These are phyloP conservation scores for Xanthoconium purpureum DNA, from an alignment of 768 basidiomycete species.

Conservation along the genomic window DNA sequence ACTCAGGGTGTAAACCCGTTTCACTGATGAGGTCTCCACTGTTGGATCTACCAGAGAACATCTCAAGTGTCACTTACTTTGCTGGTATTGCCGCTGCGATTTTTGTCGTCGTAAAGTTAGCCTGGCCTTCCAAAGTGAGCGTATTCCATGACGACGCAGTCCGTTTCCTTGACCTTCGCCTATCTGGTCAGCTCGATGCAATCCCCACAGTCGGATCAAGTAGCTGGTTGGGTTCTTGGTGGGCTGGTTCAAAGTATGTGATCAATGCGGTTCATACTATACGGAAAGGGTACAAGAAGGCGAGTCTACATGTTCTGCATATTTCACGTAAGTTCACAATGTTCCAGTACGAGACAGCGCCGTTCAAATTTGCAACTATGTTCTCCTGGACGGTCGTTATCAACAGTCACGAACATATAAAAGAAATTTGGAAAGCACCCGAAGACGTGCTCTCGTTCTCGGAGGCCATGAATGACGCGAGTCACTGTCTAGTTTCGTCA, in stretches of 20 bases:
- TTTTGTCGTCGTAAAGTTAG: not conserved
- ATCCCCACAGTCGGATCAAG: not conserved
- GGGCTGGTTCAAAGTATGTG: not conserved
- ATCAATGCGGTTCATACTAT: not conserved
- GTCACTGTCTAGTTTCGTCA: not conserved
- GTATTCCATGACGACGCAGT: not conserved
- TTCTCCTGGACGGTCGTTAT: not conserved
- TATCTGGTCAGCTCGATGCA: not conserved
- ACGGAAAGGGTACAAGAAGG: not conserved
- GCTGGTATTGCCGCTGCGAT: not conserved
- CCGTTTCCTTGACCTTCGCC: not conserved
- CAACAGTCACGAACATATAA: not conserved
- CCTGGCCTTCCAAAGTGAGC: not conserved
- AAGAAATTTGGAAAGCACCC: not conserved
- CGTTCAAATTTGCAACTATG: not conserved
- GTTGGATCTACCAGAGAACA: too few species aligned
- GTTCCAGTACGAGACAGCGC: not conserved
- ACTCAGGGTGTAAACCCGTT: too few species aligned
- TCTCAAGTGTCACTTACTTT: too few species aligned
- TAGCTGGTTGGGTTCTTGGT: not conserved
- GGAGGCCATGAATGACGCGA: not conserved
- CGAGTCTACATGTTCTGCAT: not conserved
- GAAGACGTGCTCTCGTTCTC: not conserved
- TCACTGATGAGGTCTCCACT: too few species aligned
- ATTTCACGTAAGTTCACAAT: not conserved